Conservation (phyloP, 2,329 filamentous ascomycete genomes). For the Ophiostoma sp. region DNA sequence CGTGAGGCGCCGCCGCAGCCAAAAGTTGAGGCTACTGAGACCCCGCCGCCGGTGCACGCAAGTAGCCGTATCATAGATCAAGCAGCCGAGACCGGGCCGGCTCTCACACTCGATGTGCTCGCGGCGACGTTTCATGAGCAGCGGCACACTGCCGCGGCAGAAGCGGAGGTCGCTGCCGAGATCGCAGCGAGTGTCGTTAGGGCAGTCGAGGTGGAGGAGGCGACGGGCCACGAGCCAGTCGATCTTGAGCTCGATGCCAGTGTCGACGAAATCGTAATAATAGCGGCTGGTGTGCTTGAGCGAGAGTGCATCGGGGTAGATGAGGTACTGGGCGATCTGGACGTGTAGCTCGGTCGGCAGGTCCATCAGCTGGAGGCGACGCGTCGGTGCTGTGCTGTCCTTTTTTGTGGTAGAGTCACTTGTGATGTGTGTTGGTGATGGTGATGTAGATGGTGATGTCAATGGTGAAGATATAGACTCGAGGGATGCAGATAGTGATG, state of each 20-base stretch:
- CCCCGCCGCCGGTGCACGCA: conserved; percentile 41
- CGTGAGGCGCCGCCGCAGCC: conserved; percentile 42
- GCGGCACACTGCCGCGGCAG: conserved; percentile 52
- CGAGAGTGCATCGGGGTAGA: conserved; percentile 65
- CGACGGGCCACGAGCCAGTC: conserved; percentile 63
- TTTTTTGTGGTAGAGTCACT: not conserved
- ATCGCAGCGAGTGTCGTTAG: conserved; percentile 52
- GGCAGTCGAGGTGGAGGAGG: conserved; percentile 59
- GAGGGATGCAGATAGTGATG: too few relatives aligned
- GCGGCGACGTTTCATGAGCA: conserved; percentile 54
- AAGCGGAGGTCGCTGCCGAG: conserved; percentile 55
- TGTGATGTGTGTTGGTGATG: not conserved
- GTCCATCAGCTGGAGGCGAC: conserved; percentile 30
- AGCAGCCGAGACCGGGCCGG: conserved; percentile 50
- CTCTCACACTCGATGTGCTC: conserved; percentile 58
- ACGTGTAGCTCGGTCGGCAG: conserved; percentile 64
- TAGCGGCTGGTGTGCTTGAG: conserved; percentile 61
- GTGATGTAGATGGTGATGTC: not conserved
- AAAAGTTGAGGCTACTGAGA: conserved; percentile 40
- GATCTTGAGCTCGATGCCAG: conserved; percentile 59
- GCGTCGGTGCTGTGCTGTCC: not conserved
- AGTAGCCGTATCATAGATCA: conserved; percentile 46
- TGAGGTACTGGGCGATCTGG: conserved; percentile 54
- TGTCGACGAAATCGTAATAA: conserved; percentile 60
- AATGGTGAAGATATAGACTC: not conserved